Conservation (phyloP, 202 grass and related monocot genomes). For the Hordeum pubiflorum region DNA sequence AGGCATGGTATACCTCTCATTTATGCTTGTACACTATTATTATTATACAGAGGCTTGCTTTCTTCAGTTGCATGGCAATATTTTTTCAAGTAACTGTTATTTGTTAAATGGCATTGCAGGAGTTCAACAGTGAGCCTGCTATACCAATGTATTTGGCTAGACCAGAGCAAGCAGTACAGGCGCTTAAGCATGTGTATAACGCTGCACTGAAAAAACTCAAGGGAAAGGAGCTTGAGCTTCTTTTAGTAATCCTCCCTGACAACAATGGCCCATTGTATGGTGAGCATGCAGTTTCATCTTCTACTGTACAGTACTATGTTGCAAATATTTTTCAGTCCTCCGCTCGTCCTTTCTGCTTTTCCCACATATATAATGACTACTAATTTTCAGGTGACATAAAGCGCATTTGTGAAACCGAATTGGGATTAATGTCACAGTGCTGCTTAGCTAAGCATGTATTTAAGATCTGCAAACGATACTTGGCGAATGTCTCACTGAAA, state of each 20-base stretch:
- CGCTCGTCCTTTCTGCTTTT: neutral
- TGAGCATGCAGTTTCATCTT: neutral
- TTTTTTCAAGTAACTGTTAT: neutral
- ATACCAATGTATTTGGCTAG: constrained; percentile 44
- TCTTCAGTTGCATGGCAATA: neutral
- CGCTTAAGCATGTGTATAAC: constrained; percentile 50
- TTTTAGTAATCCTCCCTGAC: constrained; percentile 58
- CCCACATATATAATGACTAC: neutral
- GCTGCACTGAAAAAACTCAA: constrained; percentile 44
- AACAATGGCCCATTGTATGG: constrained; percentile 67
- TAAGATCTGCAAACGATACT: constrained; percentile 58
- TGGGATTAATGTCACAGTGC: constrained; percentile 63
- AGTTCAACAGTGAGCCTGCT: constrained; percentile 49
- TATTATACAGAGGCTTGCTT: neutral
- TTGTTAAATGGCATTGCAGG: constrained; percentile 26
- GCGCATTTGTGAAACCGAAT: constrained; percentile 61
- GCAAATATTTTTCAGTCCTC: neutral
- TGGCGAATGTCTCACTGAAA: constrained; percentile 71
- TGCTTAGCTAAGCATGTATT: constrained; percentile 71
- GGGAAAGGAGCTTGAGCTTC: constrained; percentile 61
- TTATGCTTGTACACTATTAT: neutral
- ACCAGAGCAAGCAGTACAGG: constrained; percentile 52
- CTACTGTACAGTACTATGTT: neutral
- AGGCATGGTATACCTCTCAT: constrained; percentile 6
- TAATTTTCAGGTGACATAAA: constrained; percentile 51